These are phyloP conservation scores for Termitomyces sp. DNA, from an alignment of 768 basidiomycete genomes.

Conservation along the genomic window DNA sequence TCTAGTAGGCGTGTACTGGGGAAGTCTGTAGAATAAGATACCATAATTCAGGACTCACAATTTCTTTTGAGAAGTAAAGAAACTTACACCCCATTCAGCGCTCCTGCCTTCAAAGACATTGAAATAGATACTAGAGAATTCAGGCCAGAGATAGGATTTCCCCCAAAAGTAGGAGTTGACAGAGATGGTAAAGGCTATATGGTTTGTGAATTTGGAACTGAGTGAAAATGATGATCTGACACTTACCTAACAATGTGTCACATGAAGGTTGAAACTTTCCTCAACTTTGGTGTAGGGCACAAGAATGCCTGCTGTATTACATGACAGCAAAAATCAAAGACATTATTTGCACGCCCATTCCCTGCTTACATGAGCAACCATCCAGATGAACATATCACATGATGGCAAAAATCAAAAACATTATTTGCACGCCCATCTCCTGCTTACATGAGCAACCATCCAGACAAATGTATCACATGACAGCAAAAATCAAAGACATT, in stretches of 20 bases:
- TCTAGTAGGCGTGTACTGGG: slow-evolving; percentile 64
- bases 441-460: too few relatives aligned
- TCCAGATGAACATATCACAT: too few relatives aligned
- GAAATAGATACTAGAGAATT: slow-evolving; percentile 72
- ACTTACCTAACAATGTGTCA: slow-evolving; percentile 67
- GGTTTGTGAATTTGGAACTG: not conserved
- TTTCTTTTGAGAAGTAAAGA: not conserved
- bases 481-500: too few relatives aligned
- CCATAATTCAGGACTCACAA: not conserved
- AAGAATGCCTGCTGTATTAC: too few relatives aligned
- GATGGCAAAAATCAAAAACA: too few relatives aligned
- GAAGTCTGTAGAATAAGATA: slow-evolving; percentile 45
- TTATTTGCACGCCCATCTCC: too few relatives aligned
- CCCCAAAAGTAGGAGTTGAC: slow-evolving; percentile 90
- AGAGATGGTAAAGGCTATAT: slow-evolving; percentile 48
- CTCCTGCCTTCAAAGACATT: slow-evolving; percentile 87
- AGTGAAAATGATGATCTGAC: not conserved
- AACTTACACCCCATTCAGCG: slow-evolving; percentile 86
- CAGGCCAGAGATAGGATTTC: slow-evolving; percentile 76
- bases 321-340: too few relatives aligned
- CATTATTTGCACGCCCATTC: too few relatives aligned
- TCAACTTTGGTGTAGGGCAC: slow-evolving; percentile 96
- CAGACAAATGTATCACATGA: too few relatives aligned
- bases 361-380: too few relatives aligned
- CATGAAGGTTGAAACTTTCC: slow-evolving; percentile 95